Conservation (phyloP, 768 basidiomycete genomes). For the Gloeophyllum trabeum region DNA sequence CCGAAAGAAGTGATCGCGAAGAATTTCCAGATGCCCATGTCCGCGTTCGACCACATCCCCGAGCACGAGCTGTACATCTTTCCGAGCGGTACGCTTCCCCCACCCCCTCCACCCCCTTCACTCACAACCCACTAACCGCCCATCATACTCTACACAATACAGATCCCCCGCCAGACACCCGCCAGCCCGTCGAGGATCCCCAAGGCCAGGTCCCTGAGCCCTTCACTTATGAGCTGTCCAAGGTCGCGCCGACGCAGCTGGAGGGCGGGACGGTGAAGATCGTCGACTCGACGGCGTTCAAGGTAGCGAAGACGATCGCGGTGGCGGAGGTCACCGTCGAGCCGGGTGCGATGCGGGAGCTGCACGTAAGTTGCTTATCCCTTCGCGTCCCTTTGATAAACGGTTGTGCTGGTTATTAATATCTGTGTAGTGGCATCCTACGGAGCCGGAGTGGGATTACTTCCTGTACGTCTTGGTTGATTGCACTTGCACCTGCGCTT, state of each 20-base stretch:
- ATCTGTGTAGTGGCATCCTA: constrained; percentile 34
- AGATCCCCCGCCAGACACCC: constrained; percentile 28
- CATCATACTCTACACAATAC: constrained; percentile 9
- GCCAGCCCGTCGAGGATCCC: constrained; percentile 31
- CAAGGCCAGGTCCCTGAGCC: constrained; percentile 36
- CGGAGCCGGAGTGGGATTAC: constrained; percentile 36
- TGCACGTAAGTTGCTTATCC: neutral
- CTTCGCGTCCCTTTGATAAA: neutral
- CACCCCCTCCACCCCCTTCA: no score
- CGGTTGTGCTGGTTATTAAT: neutral
- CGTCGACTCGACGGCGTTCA: constrained; percentile 44
- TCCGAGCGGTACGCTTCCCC: constrained; percentile 25
- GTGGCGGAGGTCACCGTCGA: constrained; percentile 11
- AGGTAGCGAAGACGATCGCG: constrained; percentile 38
- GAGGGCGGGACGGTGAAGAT: constrained; percentile 51
- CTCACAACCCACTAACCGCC: neutral
- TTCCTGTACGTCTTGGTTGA: constrained; percentile 20
- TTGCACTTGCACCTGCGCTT: neutral
- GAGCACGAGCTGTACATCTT: constrained; percentile 44
- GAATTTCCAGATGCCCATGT: constrained; percentile 40
- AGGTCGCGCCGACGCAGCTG: constrained; percentile 27
- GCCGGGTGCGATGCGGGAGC: neutral
- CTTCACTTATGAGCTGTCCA: constrained; percentile 42
- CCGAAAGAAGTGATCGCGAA: constrained; percentile 50
- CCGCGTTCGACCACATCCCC: constrained; percentile 46